A percentile compares a stretch with the other conserved stretches of the same genome.
Evolutionary conservation across 768 basidiomycete genomes (phyloP).

Genomic region (Leucosporidium scottii): DNA sequence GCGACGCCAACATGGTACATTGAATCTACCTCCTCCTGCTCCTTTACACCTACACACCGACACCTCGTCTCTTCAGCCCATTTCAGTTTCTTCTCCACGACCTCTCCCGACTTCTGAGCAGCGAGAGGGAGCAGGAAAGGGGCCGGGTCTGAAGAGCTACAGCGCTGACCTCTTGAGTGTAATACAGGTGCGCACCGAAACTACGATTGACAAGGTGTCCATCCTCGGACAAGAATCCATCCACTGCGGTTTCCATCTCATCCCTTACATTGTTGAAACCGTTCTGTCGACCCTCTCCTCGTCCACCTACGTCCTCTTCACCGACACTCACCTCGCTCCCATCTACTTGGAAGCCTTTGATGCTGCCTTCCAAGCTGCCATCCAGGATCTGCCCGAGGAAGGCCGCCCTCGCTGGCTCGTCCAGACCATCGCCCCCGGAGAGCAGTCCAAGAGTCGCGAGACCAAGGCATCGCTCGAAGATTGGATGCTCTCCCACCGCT

Average conservation of each 20-base stretch:
- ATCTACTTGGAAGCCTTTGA: conserved; percentile 67
- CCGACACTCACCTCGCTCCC: conserved; percentile 80
- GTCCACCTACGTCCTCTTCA: conserved; percentile 71
- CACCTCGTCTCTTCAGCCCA: no score
- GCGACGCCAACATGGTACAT: no score
- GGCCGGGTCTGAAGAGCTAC: no score
- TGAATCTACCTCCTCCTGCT: no score
- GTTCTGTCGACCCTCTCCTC: conserved; percentile 31
- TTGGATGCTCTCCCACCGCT: conserved; percentile 75
- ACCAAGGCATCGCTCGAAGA: conserved; percentile 93
- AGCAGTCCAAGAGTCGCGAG: conserved; percentile 81
- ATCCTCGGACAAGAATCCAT: conserved; percentile 81
- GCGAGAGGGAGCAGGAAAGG: no score
- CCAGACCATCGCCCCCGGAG: conserved; percentile 78
- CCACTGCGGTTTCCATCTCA: conserved; percentile 87
- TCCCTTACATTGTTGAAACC: conserved; percentile 61
- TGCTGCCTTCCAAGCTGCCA: conserved; percentile 53
- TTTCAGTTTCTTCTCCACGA: no score
- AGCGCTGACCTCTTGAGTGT: no score
- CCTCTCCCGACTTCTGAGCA: no score
- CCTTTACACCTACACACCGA: no score
- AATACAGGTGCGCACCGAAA: background rate
- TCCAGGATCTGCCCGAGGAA: conserved; percentile 39
- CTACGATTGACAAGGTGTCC: conserved; percentile 58
- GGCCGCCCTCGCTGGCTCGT: conserved; percentile 60